A percentile compares a stretch with the other conserved stretches of the same genome.
These are phyloP conservation scores for Vigna radiata DNA, from an alignment of 306 rosid genomes.

Conservation along the genomic window DNA sequence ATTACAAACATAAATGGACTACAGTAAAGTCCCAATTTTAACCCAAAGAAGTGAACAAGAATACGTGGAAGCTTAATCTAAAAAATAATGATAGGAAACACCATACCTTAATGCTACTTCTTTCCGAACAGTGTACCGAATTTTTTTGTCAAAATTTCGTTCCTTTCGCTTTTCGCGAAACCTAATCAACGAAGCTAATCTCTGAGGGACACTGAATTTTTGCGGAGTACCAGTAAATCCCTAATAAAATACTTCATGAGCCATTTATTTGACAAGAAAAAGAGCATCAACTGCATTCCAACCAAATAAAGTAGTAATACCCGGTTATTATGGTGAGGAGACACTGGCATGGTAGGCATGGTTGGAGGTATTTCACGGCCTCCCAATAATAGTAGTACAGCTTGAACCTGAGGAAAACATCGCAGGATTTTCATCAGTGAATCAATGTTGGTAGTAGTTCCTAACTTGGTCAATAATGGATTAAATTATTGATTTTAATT, in stretches of 20 bases:
- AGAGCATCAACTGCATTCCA: constrained; percentile 40
- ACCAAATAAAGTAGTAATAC: constrained; percentile 54
- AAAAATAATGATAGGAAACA: constrained; percentile 41
- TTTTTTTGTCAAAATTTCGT: constrained; percentile 81
- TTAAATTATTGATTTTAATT: constrained; percentile 27
- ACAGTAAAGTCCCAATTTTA: not conserved
- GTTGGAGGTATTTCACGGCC: constrained; percentile 69
- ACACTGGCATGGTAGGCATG: constrained; percentile 51
- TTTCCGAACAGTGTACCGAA: constrained; percentile 81
- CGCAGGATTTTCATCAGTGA: constrained; percentile 34
- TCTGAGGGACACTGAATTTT: constrained; percentile 69
- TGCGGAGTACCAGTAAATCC: constrained; percentile 62
- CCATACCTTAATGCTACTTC: constrained; percentile 81
- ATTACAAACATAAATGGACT: constrained; percentile 20
- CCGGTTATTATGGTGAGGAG: constrained; percentile 55
- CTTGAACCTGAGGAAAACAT: constrained; percentile 72
- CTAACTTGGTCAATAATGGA: constrained; percentile 27
- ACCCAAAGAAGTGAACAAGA: not conserved
- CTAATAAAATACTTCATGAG: constrained; percentile 62
- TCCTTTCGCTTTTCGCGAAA: constrained; percentile 88
- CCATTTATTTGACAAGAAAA: constrained; percentile 49
- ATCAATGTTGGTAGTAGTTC: constrained; percentile 19
- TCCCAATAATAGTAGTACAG: constrained; percentile 72
- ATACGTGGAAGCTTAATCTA: constrained; percentile 20
- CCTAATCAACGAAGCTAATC: constrained; percentile 78